Evolutionary conservation across 2,329 filamentous ascomycete genomes (phyloP).

Genomic region (Knufia fluminis): DNA sequence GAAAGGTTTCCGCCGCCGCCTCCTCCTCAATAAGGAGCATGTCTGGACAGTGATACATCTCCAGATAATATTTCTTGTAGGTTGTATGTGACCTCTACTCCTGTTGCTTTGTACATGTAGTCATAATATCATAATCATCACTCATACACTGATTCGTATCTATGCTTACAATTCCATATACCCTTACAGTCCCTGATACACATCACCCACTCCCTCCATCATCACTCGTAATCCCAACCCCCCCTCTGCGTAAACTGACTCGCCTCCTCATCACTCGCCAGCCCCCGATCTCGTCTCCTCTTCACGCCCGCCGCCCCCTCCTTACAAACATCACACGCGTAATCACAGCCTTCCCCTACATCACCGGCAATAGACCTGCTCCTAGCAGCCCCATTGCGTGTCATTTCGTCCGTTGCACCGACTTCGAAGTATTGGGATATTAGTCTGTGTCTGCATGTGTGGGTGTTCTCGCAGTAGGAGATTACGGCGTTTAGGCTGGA

Average conservation of each 20-base stretch:
- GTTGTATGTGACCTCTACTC: no score
- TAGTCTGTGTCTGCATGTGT: constrained; percentile 62
- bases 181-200: background rate
- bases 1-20: no score
- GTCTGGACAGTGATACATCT: no score
- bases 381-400: constrained; percentile 22
- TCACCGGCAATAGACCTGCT: constrained; percentile 4
- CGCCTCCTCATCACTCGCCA: constrained; percentile 25
- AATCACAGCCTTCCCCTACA: constrained; percentile 52
- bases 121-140: no score
- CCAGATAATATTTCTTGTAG: no score
- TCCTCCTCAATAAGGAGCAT: no score
- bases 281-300: constrained; percentile 40
- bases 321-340: constrained; percentile 72
- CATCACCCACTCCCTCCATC: background rate
- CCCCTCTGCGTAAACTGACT: constrained; percentile 25
- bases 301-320: constrained; percentile 49
- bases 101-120: no score
- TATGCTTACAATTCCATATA: no score
- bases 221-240: constrained; percentile 19
- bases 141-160: background rate
- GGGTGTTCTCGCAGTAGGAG: constrained; percentile 70
- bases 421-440: constrained; percentile 74
- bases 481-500: constrained; percentile 61
- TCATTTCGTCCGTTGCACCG: constrained; percentile 37